Percentiles rank a stretch among this genome's conserved stretches.
These are phyloP conservation scores for Pisolithus thermaeus DNA, from an alignment of 1,284 basidiomycete genomes.

Conservation along the genomic window DNA sequence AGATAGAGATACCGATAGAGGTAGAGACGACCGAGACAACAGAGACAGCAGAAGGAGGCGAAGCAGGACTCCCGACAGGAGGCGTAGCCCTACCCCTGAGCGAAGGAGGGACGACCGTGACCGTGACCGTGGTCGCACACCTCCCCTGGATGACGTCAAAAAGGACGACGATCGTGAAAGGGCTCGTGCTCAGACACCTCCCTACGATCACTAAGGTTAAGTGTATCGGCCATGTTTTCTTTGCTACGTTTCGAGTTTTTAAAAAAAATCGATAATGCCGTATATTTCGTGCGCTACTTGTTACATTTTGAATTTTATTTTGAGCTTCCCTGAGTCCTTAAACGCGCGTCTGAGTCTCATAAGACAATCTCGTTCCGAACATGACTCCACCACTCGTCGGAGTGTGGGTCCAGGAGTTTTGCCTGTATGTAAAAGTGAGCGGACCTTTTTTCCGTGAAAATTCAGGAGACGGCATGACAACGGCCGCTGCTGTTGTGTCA, in stretches of 20 bases:
- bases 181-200: constrained; percentile 38
- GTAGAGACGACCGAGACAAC: constrained; percentile 31
- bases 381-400: too few relatives aligned
- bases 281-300: constrained; percentile 1
- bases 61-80: constrained; percentile 42
- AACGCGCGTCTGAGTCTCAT: too few relatives aligned
- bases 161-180: constrained; percentile 44
- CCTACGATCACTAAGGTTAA: constrained; percentile 39
- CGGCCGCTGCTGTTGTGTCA: too few relatives aligned
- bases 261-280: neutral
- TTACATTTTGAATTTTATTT: neutral
- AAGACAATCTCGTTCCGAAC: too few relatives aligned
- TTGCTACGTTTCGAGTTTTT: neutral
- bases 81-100: constrained; percentile 44
- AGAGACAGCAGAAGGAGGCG: constrained; percentile 41
- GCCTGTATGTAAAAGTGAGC: too few relatives aligned
- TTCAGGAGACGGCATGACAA: too few relatives aligned
- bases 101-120: constrained; percentile 38
- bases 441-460: too few relatives aligned
- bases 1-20: constrained; percentile 31
- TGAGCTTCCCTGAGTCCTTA: too few relatives aligned
- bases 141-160: constrained; percentile 37
- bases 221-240: neutral
- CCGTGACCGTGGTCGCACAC: constrained; percentile 37
- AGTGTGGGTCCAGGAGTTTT: too few relatives aligned